These are phyloP conservation scores for Obelidium mucronatum DNA, from an alignment of 192 early-diverging fungal species.

Conservation along the genomic window DNA sequence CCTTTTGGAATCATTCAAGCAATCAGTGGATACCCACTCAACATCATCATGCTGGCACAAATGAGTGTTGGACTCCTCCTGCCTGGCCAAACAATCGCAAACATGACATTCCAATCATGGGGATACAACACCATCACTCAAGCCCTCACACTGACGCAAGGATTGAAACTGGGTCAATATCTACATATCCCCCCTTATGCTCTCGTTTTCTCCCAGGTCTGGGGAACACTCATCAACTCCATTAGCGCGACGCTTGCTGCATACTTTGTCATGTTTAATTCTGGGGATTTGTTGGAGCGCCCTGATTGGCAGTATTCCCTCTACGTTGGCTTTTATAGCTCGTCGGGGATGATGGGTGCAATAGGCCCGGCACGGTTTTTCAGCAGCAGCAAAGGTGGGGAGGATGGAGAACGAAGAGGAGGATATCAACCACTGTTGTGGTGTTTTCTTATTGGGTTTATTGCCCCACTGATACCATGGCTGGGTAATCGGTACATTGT, in stretches of 20 bases:
- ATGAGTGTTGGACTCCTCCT: slow-evolving; percentile 64
- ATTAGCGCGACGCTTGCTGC: not conserved
- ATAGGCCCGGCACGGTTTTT: slow-evolving; percentile 72
- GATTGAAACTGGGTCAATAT: slow-evolving; percentile 73
- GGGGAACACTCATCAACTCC: slow-evolving; percentile 50
- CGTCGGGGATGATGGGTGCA: slow-evolving; percentile 52
- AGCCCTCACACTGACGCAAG: slow-evolving; percentile 64
- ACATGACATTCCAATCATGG: slow-evolving; percentile 77
- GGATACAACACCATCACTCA: slow-evolving; percentile 71
- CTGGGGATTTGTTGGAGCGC: slow-evolving; percentile 4
- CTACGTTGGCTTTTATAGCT: slow-evolving; percentile 31
- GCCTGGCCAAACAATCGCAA: slow-evolving; percentile 70
- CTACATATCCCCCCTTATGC: slow-evolving; percentile 78
- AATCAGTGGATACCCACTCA: slow-evolving; percentile 48
- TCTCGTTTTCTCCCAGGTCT: slow-evolving; percentile 77
- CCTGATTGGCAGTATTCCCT: slow-evolving; percentile 5
- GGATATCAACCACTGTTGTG: slow-evolving; percentile 36
- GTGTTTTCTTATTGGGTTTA: slow-evolving; percentile 37
- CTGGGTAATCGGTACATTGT: slow-evolving; percentile 45
- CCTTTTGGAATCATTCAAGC: slow-evolving; percentile 69
- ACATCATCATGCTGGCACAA: slow-evolving; percentile 67
- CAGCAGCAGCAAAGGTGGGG: slow-evolving; percentile 11
- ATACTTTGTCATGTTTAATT: slow-evolving; percentile 10
- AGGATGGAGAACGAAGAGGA: slow-evolving; percentile 33
- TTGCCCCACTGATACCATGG: slow-evolving; percentile 40